Percentiles rank a stretch among this genome's conserved stretches.
Evolutionary conservation across 208 protist genomes (phyloP).

Genomic region (Phytomonas sp.): DNA sequence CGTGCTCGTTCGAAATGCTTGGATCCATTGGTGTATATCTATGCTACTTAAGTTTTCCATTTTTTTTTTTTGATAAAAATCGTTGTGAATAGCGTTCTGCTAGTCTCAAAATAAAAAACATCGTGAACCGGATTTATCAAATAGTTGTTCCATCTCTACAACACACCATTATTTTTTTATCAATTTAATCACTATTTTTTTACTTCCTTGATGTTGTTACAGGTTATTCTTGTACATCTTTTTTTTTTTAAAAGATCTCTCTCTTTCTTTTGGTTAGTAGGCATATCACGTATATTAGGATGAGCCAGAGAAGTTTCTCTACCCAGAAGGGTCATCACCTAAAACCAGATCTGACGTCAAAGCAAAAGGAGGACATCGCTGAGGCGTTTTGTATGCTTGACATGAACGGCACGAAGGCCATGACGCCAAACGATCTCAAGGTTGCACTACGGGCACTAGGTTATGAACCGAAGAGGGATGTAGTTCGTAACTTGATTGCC

Average conservation of each 20-base stretch:
- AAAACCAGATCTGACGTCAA: conserved; percentile 68
- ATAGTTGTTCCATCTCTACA: not conserved
- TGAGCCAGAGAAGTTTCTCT: conserved; percentile 51
- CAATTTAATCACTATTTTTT: not conserved
- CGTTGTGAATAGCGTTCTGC: not conserved
- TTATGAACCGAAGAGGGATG: conserved; percentile 92
- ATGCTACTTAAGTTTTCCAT: conserved; percentile 10
- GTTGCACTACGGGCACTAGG: conserved; percentile 92
- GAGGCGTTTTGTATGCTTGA: conserved; percentile 96
- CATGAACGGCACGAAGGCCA: conserved; percentile 88
- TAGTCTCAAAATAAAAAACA: not conserved
- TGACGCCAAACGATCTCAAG: conserved; percentile 91
- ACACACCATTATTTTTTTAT: not conserved
- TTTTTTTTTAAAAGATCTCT: not conserved
- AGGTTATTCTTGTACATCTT: not conserved
- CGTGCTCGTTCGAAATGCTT: not conserved
- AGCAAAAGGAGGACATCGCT: conserved; percentile 87
- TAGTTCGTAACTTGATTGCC: conserved; percentile 84
- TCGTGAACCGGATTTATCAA: not conserved
- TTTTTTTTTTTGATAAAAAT: conserved; percentile 7
- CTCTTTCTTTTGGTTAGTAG: not conserved
- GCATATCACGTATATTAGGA: not conserved
- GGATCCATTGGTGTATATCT: not conserved
- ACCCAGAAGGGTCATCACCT: conserved; percentile 49
- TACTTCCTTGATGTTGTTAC: not conserved